Base-by-base conservation (phyloP, 768 basidiomycete genomes). In the Naganishia onofrii region DNA sequence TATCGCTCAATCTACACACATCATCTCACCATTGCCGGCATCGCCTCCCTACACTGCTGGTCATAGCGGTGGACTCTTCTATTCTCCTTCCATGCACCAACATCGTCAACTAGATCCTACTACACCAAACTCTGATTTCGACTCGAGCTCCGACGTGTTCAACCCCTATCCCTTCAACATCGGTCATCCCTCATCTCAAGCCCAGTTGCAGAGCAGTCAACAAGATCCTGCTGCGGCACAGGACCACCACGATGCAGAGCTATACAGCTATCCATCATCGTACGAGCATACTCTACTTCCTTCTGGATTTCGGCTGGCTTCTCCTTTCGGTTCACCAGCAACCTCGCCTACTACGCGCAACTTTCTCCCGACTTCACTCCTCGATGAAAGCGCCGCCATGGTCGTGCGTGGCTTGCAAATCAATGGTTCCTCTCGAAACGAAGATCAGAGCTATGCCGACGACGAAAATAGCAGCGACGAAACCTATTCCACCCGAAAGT, bases 1-100 rank as follows among this genome's bases (percentile, higher is more conserved):
- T 58, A 19, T 17, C 15, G n/a, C 29, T 12, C 34, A 23, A 58
- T 21, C n/a, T 19, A 23, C 42, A 23, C 12, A 38, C 3, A 21
- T 26, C 23, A 2, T 23, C 26, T 26, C 60, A 2, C 42, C n/a
- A 9, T 4, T 63, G 17, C 60, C 60, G 15, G 46, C 60, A 17
- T 63, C 60, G 6, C 60, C 60, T 26, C 60, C 60, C 1, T 63
- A 63, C 38, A 63, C 60, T 13, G 60, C 60, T 26, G 60, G 60
- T 63, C 38, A 23, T 21, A 34, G 42, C 23, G 36, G 19, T 26
- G 38, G 1, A 7, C 10, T 12, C 2, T 44, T 63, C 42, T 63
- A 63, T 26, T 63, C 60, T 17, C 23, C 60, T 23, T 42, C 60
- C 36, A 36, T 46, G 12, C 38, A n/a, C 17, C 60, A 42, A 26